Evolutionary conservation across 768 basidiomycete genomes (phyloP).

Genomic region (Fomitopsis pulvina): DNA sequence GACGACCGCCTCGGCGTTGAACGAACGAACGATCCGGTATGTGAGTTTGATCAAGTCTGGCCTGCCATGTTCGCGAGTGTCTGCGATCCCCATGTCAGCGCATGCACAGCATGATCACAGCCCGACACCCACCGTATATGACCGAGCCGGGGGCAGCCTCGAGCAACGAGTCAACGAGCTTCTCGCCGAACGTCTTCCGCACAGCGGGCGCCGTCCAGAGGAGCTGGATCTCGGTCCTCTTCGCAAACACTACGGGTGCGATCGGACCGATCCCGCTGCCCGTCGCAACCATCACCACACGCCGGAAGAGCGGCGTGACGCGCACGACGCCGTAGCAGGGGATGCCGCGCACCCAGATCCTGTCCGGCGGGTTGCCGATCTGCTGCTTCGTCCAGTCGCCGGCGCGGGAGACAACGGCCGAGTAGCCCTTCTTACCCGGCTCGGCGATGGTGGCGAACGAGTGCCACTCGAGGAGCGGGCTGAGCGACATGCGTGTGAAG

Average conservation of each 20-base stretch:
- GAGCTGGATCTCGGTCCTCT: slow-evolving; percentile 39
- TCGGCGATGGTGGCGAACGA: slow-evolving; percentile 46
- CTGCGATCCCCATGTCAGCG: slow-evolving; percentile 1
- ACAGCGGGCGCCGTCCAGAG: slow-evolving; percentile 55
- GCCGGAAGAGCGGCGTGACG: slow-evolving; percentile 45
- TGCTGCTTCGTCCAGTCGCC: slow-evolving; percentile 51
- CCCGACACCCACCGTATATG: slow-evolving; percentile 36
- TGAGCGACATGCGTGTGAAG: slow-evolving; percentile 27
- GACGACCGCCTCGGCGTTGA: slow-evolving; percentile 39
- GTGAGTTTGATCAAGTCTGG: slow-evolving; percentile 27
- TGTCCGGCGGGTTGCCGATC: slow-evolving; percentile 41
- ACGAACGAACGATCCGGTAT: slow-evolving; percentile 22
- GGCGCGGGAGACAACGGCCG: slow-evolving; percentile 29
- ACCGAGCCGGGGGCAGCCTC: slow-evolving; percentile 43
- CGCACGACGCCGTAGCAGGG: slow-evolving; percentile 47
- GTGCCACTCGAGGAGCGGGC: slow-evolving; percentile 49
- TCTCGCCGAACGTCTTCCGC: slow-evolving; percentile 50
- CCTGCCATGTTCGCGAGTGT: slow-evolving; percentile 25
- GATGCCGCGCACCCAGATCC: slow-evolving; percentile 51
- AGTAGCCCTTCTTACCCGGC: slow-evolving; percentile 19
- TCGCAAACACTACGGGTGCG: slow-evolving; percentile 42
- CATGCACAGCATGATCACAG: not conserved
- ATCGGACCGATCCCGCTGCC: slow-evolving; percentile 51
- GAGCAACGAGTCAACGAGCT: slow-evolving; percentile 46
- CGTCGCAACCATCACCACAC: slow-evolving; percentile 49